Evolutionary conservation across 352 stramenopile genomes (phyloP).

Genomic region (Pythium brachiatum): DNA sequence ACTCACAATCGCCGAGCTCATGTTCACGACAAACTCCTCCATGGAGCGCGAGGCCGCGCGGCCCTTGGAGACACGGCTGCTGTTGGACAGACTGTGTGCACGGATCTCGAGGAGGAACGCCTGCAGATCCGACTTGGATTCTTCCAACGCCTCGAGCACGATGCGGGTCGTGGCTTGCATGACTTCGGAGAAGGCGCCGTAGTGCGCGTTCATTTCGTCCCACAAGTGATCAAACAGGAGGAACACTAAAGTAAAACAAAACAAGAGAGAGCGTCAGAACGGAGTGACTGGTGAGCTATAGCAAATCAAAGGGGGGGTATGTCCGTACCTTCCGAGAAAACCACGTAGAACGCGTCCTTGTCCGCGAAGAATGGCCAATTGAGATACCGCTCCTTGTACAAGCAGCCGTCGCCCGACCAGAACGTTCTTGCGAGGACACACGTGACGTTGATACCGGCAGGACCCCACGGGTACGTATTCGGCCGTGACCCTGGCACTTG

Average conservation of each 20-base stretch:
- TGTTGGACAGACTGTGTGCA: constrained; percentile 45
- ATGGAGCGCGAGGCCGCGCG: constrained; percentile 59
- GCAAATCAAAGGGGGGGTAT: background rate
- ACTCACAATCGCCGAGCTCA: constrained; percentile 50
- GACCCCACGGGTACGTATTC: constrained; percentile 83
- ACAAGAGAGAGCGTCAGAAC: background rate
- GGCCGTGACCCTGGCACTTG: constrained; percentile 79
- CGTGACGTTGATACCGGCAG: constrained; percentile 83
- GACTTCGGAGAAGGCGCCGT: constrained; percentile 82
- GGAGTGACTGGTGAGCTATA: too few species aligned
- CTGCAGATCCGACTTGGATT: constrained; percentile 65
- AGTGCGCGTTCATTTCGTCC: constrained; percentile 85
- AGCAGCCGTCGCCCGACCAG: constrained; percentile 76
- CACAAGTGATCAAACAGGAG: constrained; percentile 82
- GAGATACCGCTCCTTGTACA: constrained; percentile 47
- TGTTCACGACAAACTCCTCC: constrained; percentile 59
- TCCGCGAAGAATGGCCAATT: constrained; percentile 79
- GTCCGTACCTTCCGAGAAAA: constrained; percentile 49
- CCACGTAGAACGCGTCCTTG: constrained; percentile 62
- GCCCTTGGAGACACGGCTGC: constrained; percentile 28
- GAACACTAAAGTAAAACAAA: constrained; percentile 50
- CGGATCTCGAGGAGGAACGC: constrained; percentile 57
- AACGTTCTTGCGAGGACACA: constrained; percentile 79
- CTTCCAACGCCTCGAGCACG: constrained; percentile 67
- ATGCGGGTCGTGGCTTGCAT: constrained; percentile 73